Base-by-base conservation (phyloP, 1,284 basidiomycete genomes). In the Boletus smithii region DNA sequence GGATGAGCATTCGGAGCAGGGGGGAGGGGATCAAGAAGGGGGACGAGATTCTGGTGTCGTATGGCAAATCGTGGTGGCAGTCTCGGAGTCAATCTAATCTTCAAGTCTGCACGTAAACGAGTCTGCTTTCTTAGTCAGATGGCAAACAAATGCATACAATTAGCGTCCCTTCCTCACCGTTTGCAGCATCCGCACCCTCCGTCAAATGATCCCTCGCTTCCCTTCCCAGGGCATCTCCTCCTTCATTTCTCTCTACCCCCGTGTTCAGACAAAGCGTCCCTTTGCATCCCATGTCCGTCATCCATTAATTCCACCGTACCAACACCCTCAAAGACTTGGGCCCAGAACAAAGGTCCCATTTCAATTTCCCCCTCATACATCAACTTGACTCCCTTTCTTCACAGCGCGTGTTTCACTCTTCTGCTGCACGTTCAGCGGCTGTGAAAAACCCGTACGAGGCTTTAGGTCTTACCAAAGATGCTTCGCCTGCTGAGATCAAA, bases 391-490 rank as follows among this genome's bases (percentile, higher is more conserved):
- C 43, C 39, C 36, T 44, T 51, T 36, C 24, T 16, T 36, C 52
- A 5, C 55, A 92, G 88, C 85, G 90, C 57, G 61, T 73, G 10
- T 81, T 95, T 63, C 93, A 95, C 71, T 74, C 83, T 11, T 82
- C 90, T 20, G 61, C 75, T 13, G 66, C 75, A 14, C 67, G 70
- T 36, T 64, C 63, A 48, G 83, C 83, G 2, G 62, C 69, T 7
- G 66, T 80, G n/a, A 97, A 93, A 68, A 86, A 94, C 65, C 97
- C 97, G 0, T 99, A 99, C 68, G 71, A 88, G 36, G 86, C 91
- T 16, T 73, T 99, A 8, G 95, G 95, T 23, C 88, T 99, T 11
- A 80, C 79, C 58, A 84, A 85, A 60, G 91, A 95, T 67, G 90
- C 95, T 37, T 78, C 83, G 22, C 67, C 83, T 16, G 81, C 86